These are phyloP conservation scores for Termitomyces sp. DNA, from an alignment of 768 basidiomycete genomes.

Conservation along the genomic window DNA sequence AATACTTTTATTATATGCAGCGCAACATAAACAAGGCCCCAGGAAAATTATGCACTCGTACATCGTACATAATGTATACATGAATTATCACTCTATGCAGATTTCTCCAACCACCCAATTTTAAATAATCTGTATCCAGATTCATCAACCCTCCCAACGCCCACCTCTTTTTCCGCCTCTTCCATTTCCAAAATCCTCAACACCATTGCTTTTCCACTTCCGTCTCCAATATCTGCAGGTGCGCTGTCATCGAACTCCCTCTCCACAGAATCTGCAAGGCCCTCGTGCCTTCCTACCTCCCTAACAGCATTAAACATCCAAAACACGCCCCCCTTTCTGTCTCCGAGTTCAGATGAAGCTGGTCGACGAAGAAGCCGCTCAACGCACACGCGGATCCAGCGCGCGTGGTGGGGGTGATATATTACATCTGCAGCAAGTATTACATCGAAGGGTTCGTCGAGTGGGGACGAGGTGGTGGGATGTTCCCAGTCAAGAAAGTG, in stretches of 20 bases:
- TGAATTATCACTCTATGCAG: background rate
- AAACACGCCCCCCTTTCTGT: constrained; percentile 37
- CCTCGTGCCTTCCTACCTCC: constrained; percentile 57
- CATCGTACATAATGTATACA: background rate
- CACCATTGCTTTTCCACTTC: constrained; percentile 8
- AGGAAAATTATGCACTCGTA: background rate
- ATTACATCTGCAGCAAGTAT: constrained; percentile 78
- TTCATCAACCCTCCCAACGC: constrained; percentile 66
- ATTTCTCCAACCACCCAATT: constrained; percentile 55
- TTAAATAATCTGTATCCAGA: constrained; percentile 61
- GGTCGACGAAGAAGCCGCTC: constrained; percentile 38
- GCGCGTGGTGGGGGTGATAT: constrained; percentile 65
- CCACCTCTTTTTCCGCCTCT: constrained; percentile 41
- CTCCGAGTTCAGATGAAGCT: constrained; percentile 19
- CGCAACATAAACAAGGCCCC: background rate
- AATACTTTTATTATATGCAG: no score
- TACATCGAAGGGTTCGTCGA: constrained; percentile 49
- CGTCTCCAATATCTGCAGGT: constrained; percentile 3
- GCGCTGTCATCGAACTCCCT: constrained; percentile 36
- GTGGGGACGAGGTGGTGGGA: constrained; percentile 29
- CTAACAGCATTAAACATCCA: constrained; percentile 37
- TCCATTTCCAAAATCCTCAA: constrained; percentile 45
- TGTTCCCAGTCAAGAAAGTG: constrained; percentile 60
- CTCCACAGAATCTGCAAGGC: constrained; percentile 50
- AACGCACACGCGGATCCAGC: constrained; percentile 63